Conservation (phyloP, 108 stramenopile species). For the Nitzschia inconspicua region DNA sequence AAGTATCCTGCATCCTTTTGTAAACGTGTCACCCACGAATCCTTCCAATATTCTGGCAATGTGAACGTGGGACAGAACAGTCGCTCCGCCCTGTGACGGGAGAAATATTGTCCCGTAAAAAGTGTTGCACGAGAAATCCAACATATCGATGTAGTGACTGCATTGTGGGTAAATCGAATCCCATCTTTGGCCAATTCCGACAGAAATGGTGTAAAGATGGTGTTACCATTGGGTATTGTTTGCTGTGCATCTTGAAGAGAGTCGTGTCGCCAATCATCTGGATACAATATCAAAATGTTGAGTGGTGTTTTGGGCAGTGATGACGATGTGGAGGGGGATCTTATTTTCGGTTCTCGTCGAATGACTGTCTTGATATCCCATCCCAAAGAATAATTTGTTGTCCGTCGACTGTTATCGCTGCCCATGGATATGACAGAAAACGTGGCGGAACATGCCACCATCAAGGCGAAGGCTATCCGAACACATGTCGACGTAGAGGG, state of each 20-base stretch:
- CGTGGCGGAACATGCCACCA: too few species aligned
- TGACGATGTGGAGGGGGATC: too few species aligned
- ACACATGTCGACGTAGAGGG: too few species aligned
- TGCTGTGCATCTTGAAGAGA: conserved; percentile 18
- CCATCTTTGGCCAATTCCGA: conserved; percentile 58
- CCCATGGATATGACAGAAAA: too few species aligned
- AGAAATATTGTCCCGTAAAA: conserved; percentile 55
- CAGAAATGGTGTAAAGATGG: conserved; percentile 61
- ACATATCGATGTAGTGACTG: conserved; percentile 66
- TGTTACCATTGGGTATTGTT: too few species aligned
- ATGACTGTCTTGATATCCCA: too few species aligned
- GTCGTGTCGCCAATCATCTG: conserved; percentile 48
- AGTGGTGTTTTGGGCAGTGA: too few species aligned
- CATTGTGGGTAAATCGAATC: conserved; percentile 60
- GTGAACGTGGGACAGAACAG: neutral
- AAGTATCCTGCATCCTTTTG: conserved; percentile 43
- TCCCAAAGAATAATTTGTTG: too few species aligned
- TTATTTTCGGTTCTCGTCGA: too few species aligned
- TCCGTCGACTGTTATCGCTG: too few species aligned
- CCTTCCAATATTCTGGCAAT: conserved; percentile 4
- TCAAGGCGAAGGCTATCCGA: too few species aligned
- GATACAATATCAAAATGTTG: conserved; percentile 41
- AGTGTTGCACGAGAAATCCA: conserved; percentile 67
- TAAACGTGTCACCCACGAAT: conserved; percentile 10
- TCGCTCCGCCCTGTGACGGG: conserved; percentile 7